phyloP scores from a whole-genome alignment of 2,329 filamentous ascomycete genomes.

The Colletotrichum lentis region DNA sequence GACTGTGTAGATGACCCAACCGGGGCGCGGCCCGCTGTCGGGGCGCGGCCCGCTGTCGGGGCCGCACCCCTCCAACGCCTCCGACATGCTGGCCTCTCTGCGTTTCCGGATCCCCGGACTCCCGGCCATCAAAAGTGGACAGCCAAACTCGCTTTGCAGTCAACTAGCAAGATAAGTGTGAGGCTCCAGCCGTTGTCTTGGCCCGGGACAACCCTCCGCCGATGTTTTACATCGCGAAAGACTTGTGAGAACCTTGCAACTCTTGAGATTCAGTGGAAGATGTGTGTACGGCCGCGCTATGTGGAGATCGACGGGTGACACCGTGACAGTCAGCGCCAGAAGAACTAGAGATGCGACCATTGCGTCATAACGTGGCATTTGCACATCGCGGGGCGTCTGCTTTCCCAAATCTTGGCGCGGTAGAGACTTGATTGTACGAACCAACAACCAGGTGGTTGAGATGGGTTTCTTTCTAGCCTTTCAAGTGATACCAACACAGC shows the following conservation, averaged over 20 bases:
- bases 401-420: not conserved
- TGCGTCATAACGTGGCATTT: slow-evolving; percentile 5
- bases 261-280: not conserved
- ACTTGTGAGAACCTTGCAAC: not conserved
- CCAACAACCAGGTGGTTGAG: not conserved
- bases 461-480: not conserved
- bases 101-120: not conserved
- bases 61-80: not conserved
- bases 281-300: not conserved
- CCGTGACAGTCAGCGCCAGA: slow-evolving; percentile 15
- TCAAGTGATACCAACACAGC: not conserved
- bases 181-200: not conserved
- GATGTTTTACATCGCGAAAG: not conserved
- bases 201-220: not conserved
- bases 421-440: slow-evolving; percentile 21
- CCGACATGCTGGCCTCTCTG: not conserved
- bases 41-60: not conserved
- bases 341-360: not conserved
- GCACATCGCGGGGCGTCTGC: not conserved
- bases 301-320: slow-evolving; percentile 12
- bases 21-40: not conserved
- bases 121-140: not conserved
- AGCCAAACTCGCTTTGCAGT: not conserved
- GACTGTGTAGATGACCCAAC: not conserved
- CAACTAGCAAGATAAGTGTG: not conserved